These are phyloP conservation scores for Scalesia atractyloides DNA, from an alignment of 129 eudicot species.

Conservation along the genomic window DNA sequence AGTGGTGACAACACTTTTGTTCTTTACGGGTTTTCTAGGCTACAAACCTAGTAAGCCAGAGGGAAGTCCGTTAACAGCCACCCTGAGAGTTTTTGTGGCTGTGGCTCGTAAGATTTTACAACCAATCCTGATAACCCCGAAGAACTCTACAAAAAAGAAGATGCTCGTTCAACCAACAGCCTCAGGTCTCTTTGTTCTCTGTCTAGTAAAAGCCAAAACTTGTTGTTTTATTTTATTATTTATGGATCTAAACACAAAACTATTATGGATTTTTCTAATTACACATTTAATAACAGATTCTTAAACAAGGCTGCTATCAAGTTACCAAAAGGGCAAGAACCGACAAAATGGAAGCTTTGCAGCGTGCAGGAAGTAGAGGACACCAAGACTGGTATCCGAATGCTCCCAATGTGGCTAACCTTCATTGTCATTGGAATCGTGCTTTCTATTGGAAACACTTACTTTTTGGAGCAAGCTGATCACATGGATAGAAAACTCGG, in stretches of 20 bases:
- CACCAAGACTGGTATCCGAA: slow-evolving; percentile 51
- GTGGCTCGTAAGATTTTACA: slow-evolving; percentile 37
- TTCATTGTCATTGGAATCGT: slow-evolving; percentile 62
- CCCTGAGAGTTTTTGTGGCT: slow-evolving; percentile 53
- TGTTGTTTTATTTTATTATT: not conserved
- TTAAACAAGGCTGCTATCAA: slow-evolving; percentile 70
- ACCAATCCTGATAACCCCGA: slow-evolving; percentile 28
- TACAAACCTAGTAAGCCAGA: slow-evolving; percentile 34
- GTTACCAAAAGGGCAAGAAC: slow-evolving; percentile 31
- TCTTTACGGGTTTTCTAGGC: slow-evolving; percentile 34
- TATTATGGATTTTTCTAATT: too few relatives aligned
- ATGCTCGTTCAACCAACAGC: slow-evolving; percentile 35
- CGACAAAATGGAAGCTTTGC: slow-evolving; percentile 58
- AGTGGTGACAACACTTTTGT: slow-evolving; percentile 43
- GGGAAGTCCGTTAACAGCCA: slow-evolving; percentile 48
- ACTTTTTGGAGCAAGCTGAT: slow-evolving; percentile 35
- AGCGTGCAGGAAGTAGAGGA: slow-evolving; percentile 62
- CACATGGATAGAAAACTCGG: slow-evolving; percentile 37
- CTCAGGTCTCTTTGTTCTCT: slow-evolving; percentile 43
- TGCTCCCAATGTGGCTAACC: slow-evolving; percentile 73
- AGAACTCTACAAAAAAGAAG: slow-evolving; percentile 27
- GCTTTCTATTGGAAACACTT: slow-evolving; percentile 62
- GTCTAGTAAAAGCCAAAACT: slow-evolving; percentile 1
- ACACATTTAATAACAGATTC: slow-evolving; percentile 34
- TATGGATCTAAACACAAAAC: not conserved